A percentile compares a stretch with the other conserved stretches of the same genome.
phyloP scores from a whole-genome alignment of 2,329 filamentous ascomycete genomes.

The Epichloe sibirici region DNA sequence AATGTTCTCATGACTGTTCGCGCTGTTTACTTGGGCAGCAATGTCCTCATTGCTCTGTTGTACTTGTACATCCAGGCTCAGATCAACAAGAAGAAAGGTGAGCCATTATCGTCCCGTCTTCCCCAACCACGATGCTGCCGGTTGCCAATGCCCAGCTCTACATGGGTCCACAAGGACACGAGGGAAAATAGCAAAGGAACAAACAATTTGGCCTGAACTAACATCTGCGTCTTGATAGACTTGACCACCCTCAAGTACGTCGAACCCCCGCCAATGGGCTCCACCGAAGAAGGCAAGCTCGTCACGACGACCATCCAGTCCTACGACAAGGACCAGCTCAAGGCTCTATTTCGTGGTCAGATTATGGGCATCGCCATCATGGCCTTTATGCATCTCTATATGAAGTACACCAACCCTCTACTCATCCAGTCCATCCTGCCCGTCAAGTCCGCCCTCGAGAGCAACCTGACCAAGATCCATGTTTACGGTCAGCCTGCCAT shows the following conservation, averaged over 20 bases:
- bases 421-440: constrained; percentile 98
- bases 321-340: constrained; percentile 83
- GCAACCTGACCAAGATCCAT: constrained; percentile 94
- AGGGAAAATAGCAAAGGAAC: neutral
- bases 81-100: constrained; percentile 98
- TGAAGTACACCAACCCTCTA: constrained; percentile 99
- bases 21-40: constrained; percentile 43
- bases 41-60: constrained; percentile 72
- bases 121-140: neutral
- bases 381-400: constrained; percentile 96
- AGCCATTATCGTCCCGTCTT: constrained; percentile 13
- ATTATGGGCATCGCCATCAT: constrained; percentile 97
- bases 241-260: constrained; percentile 98
- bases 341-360: constrained; percentile 75
- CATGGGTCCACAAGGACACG: neutral
- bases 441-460: constrained; percentile 87
- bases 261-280: constrained; percentile 87
- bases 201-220: neutral
- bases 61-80: constrained; percentile 75
- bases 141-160: neutral
- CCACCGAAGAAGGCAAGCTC: constrained; percentile 86
- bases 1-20: constrained; percentile 44
- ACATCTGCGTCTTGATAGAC: constrained; percentile 40
- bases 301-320: constrained; percentile 93
- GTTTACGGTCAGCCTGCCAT: constrained; percentile 74